Base-by-base conservation (phyloP, 2,329 filamentous ascomycete species). In the Sordariomycetes sp. region DNA sequence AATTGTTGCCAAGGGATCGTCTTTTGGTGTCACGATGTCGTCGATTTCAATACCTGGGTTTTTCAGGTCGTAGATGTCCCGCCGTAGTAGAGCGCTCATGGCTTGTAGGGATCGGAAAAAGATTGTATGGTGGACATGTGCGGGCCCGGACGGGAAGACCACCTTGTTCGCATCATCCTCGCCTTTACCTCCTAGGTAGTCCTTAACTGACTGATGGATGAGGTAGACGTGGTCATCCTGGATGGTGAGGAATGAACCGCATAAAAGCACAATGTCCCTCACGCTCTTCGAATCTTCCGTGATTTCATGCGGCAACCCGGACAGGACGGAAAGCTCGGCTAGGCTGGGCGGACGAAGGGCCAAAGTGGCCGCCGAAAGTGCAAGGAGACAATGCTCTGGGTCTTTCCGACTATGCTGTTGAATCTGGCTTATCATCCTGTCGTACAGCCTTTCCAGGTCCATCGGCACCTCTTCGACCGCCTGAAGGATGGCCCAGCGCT, bases 141-240 rank as follows among this genome's bases (percentile, higher is more conserved):
- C 43, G 7, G 58, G 35, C 1, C 70, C 67, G 54, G 32, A 46
- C 12, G 67, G 67, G 58, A 73, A 69, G 14, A 73, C n/a, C n/a
- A n/a, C n/a, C n/a, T n/a, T n/a, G n/a, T n/a, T 62, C n/a, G 62
- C 52, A n/a, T 57, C 12, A 18, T n/a, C n/a, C 43, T 48, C 58
- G 61, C n/a, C 61, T 1, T 65, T 54, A 4, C 28, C 28, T 4
- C 28, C 8, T 3, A 77, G 55, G 61, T 65, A 75, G 35, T 78
- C 74, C 55, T 75, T 74, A 2, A 71, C 74, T 12, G 74, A 76
- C 58, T 76, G 70, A 59, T 78, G 73, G 0, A 77, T 65, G 52
- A 76, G 70, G 43, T 67, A 72, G 10, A 77, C 59, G 0, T 32
- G 62, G 1, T 37, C 61, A 0, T 69, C 60, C 37, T 63, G 64